Percentiles rank a stretch among this genome's conserved stretches.
Evolutionary conservation across 106 monocot genomes (phyloP).

Genomic region (Dendrobium catenatum): DNA sequence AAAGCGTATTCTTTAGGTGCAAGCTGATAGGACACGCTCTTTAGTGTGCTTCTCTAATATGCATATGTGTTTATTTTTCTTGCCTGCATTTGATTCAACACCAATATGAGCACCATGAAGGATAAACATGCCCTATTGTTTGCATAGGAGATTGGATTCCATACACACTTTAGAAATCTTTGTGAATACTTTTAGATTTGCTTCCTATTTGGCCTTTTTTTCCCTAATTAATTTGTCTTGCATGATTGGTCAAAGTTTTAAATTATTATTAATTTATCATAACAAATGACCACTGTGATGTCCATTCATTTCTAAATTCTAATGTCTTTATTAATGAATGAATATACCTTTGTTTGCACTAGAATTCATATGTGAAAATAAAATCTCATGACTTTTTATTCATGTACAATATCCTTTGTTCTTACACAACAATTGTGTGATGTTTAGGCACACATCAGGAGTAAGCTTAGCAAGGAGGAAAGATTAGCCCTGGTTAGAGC

Average conservation of each 20-base stretch:
- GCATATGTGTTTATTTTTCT: too few species aligned
- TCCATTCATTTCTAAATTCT: not conserved
- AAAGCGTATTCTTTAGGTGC: too few species aligned
- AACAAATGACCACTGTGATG: not conserved
- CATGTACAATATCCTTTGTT: not conserved
- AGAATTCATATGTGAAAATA: not conserved
- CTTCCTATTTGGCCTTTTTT: not conserved
- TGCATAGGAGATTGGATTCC: too few species aligned
- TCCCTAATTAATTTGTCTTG: not conserved
- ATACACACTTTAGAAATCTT: not conserved
- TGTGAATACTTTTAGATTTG: not conserved
- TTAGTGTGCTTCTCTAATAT: too few species aligned
- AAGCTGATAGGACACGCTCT: too few species aligned
- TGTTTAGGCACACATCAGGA: constrained; percentile 71
- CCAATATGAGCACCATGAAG: too few species aligned
- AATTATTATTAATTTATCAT: not conserved
- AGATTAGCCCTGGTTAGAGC: constrained; percentile 62
- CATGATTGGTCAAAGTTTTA: not conserved
- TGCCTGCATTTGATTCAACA: too few species aligned
- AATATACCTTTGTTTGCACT: not conserved
- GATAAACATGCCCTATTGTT: too few species aligned
- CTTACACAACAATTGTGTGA: not conserved
- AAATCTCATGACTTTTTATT: not conserved
- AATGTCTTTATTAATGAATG: not conserved
- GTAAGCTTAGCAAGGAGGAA: constrained; percentile 73